A percentile compares a stretch with the other conserved stretches of the same genome.
Conservation (phyloP, 176 grass and related monocot genomes). For the Triticum urartu region DNA sequence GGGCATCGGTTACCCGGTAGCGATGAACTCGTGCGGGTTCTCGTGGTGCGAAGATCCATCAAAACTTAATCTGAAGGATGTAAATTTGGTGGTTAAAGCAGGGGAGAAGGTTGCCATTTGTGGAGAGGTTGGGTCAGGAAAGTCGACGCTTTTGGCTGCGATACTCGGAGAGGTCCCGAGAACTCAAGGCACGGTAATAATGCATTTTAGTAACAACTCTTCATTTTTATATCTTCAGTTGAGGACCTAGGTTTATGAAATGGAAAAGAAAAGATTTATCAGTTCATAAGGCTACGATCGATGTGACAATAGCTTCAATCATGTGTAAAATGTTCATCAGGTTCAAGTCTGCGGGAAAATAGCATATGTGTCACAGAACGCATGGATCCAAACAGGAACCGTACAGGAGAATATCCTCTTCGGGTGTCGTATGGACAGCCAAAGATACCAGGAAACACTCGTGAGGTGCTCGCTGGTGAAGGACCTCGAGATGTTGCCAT, state of each 20-base stretch:
- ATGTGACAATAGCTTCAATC: not conserved
- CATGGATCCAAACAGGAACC: conserved; percentile 90
- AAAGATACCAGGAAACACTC: conserved; percentile 76
- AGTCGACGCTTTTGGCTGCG: conserved; percentile 84
- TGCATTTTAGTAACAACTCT: conserved; percentile 23
- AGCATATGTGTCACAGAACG: conserved; percentile 83
- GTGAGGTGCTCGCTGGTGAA: conserved; percentile 69
- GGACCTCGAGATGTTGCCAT: conserved; percentile 71
- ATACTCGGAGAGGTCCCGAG: conserved; percentile 72
- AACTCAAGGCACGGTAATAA: conserved; percentile 60
- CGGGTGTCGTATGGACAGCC: conserved; percentile 55
- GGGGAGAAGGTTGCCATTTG: conserved; percentile 51
- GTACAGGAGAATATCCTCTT: conserved; percentile 88
- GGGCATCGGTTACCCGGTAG: conserved; percentile 36
- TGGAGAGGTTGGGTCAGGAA: not conserved
- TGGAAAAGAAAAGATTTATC: not conserved
- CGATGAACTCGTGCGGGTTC: conserved; percentile 59
- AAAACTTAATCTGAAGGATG: conserved; percentile 60
- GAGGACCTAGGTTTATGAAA: not conserved
- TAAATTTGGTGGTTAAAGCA: conserved; percentile 62
- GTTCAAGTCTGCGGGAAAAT: conserved; percentile 68
- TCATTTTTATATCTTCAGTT: not conserved
- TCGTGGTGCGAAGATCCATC: conserved; percentile 75
- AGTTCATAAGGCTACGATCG: not conserved
- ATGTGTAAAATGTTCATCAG: conserved; percentile 35